Evolutionary conservation across 805 yeast species (phyloP).

Genomic region (Yarrowia bubula): DNA sequence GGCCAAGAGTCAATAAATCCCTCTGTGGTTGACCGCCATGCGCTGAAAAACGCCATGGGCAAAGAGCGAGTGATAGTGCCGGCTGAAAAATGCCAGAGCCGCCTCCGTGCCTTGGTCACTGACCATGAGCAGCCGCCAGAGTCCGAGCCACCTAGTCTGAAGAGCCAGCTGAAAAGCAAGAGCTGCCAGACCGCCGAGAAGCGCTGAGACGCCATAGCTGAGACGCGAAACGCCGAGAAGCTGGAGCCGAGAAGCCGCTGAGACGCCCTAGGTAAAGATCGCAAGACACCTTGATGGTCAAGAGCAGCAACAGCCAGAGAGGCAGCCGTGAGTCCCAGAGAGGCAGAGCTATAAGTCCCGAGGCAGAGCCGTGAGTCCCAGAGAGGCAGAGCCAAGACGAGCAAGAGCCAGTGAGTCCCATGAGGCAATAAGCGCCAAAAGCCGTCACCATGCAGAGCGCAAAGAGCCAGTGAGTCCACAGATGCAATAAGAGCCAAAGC

Average conservation of each 20-base stretch:
- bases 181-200: not conserved
- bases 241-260: not conserved
- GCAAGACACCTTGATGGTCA: slow-evolving; percentile 2
- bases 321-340: too few relatives aligned
- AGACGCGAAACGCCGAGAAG: slow-evolving; percentile 7
- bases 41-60: slow-evolving; percentile 4
- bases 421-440: too few relatives aligned
- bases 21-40: not conserved
- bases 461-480: too few relatives aligned
- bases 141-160: slow-evolving; percentile 12
- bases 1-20: not conserved
- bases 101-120: slow-evolving; percentile 3
- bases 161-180: slow-evolving; percentile 6
- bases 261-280: not conserved
- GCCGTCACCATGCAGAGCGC: too few relatives aligned
- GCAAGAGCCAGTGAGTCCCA: too few relatives aligned
- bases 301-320: not conserved
- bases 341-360: too few relatives aligned
- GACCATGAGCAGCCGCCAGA: slow-evolving; percentile 7
- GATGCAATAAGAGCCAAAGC: too few relatives aligned
- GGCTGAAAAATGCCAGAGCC: slow-evolving; percentile 17
- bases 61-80: slow-evolving; percentile 9
- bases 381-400: too few relatives aligned
- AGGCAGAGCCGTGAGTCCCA: too few relatives aligned
- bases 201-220: not conserved